Conservation (phyloP, 2,329 filamentous ascomycete species). For the Didymella sp. region DNA sequence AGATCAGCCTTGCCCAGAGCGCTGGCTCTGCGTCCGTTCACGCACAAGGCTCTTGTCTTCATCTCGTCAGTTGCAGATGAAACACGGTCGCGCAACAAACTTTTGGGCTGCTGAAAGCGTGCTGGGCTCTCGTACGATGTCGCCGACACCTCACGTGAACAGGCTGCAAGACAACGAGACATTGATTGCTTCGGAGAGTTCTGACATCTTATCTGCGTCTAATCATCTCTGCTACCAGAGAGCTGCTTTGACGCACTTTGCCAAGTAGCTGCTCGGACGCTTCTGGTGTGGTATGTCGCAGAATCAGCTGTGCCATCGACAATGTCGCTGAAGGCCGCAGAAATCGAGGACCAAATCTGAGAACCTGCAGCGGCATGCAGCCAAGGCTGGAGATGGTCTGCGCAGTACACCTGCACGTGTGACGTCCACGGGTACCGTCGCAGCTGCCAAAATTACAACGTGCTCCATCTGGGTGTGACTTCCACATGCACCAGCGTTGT, state of each 20-base stretch:
- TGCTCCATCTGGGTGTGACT: constrained; percentile 1
- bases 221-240: no score
- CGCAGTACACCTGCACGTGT: background rate
- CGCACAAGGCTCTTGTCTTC: background rate
- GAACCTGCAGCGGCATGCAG: background rate
- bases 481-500: background rate
- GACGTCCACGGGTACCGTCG: background rate
- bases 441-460: background rate
- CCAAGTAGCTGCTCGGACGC: no score
- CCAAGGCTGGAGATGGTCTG: background rate
- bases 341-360: background rate
- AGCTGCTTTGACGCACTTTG: no score
- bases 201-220: no score
- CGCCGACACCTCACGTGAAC: no score
- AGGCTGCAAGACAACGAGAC: no score
- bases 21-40: background rate
- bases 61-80: background rate
- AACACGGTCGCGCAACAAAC: background rate
- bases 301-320: background rate
- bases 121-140: background rate
- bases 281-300: no score
- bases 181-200: no score
- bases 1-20: background rate
- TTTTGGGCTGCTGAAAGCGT: constrained; percentile 2
- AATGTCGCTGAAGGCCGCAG: background rate